Percentiles rank a stretch among this genome's conserved stretches.
Conservation (phyloP, 2,329 filamentous ascomycete genomes). For the Polytolypa hystricis region DNA sequence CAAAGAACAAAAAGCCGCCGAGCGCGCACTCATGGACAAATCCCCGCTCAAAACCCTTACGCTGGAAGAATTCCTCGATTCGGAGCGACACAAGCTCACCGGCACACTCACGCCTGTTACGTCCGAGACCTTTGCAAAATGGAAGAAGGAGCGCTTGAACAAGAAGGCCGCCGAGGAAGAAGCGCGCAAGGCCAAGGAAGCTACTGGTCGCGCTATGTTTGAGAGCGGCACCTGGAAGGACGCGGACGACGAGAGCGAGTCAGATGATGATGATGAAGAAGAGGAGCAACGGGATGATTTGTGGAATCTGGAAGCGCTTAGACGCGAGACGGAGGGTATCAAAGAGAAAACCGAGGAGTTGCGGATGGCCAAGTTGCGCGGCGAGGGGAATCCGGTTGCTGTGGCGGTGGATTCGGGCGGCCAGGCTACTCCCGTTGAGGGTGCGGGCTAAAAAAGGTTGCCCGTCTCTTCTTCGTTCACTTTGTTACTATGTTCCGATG, state of each 20-base stretch:
- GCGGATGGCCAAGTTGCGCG: conserved; percentile 32
- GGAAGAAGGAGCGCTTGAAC: conserved; percentile 87
- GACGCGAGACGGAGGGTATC: conserved; percentile 72
- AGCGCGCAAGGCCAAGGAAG: conserved; percentile 83
- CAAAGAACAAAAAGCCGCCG: conserved; percentile 87
- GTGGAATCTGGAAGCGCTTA: conserved; percentile 65
- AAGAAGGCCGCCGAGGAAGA: conserved; percentile 95
- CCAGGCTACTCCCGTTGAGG: conserved; percentile 5
- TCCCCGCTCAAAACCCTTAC: conserved; percentile 89
- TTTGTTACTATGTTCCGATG: too few species aligned
- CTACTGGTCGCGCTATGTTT: conserved; percentile 87
- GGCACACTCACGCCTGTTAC: conserved; percentile 89
- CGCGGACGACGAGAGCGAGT: conserved; percentile 52
- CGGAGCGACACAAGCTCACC: conserved; percentile 87
- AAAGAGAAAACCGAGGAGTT: conserved; percentile 70
- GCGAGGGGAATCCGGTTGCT: not conserved
- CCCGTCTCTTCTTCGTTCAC: not conserved
- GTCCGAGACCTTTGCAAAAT: conserved; percentile 82
- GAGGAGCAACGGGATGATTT: conserved; percentile 37
- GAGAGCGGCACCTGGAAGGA: conserved; percentile 87
- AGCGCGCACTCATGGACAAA: conserved; percentile 94
- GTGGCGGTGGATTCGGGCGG: not conserved
- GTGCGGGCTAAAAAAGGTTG: conserved; percentile 6
- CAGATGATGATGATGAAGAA: conserved; percentile 51
- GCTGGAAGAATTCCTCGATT: conserved; percentile 93